Evolutionary conservation across 139 green algal species (phyloP), one percentile per base, ranked within the genome.

Genomic region (Micractinium sp.): DNA sequence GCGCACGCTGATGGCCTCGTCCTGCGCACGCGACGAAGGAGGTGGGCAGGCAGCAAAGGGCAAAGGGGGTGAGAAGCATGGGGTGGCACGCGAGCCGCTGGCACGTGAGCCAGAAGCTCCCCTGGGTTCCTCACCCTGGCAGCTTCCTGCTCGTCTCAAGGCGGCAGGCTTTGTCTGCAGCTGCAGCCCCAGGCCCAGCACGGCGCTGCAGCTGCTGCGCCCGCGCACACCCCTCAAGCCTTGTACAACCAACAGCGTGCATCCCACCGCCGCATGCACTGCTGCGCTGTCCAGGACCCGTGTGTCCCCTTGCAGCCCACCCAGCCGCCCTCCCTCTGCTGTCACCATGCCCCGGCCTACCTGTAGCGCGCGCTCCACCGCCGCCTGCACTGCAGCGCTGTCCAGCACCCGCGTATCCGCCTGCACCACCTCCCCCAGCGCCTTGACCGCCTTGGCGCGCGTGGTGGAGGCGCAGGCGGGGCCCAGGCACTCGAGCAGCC

Each of bases 1-100:
- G 1, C 97, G 92, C 61, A 99, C 97, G 16, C 90, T 94, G 23
- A 97, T 93, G n/a, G 94, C 91, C 66, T 98, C 95, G 91, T 99
- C 97, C 81, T 91, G 85, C 36, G 94, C 63, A n/a, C 23, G 31
- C 15, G 60, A 7, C 15, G 60, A 33, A 35, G 15, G n/a, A 25
- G 12, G 27, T n/a, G 53, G 7, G 3, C 27, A 67, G 27, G 35
- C 73, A 84, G 29, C 33, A 35, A 75, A 2, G 73, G 63, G 63
- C 63, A 71, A 31, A 71, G 22, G 63, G 14, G 63, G 63, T 71
- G 63, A 23, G 63, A 12, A 2, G 14, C 63, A 27, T 71, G 63
- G 63, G 63, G 20, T 56, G 47, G 47, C 47, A 56, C 47, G 47
- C 63, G 14, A 71, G n/a, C n/a, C n/a, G n/a, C n/a, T n/a, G n/a